A percentile compares a stretch with the other conserved stretches of the same genome.
Conservation (phyloP, 2,329 filamentous ascomycete genomes). For the Pestalotiopsis sp. region DNA sequence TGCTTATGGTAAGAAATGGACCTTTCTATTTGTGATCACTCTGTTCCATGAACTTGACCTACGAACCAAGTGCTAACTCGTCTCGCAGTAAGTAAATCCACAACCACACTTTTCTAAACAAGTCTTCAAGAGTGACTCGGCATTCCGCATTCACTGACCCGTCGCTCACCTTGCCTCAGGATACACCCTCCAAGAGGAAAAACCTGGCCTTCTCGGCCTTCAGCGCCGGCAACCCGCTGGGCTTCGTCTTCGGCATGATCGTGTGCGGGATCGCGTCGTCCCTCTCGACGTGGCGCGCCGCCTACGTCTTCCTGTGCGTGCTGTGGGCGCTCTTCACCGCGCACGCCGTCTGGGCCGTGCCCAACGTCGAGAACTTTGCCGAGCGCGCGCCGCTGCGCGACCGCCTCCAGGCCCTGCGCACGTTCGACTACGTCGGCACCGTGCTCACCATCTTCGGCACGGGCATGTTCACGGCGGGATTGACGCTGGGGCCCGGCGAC, state of each 20-base stretch:
- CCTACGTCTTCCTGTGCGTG: conserved; percentile 64
- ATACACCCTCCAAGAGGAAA: conserved; percentile 31
- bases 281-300: conserved; percentile 65
- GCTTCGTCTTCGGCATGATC: conserved; percentile 50
- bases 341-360: conserved; percentile 64
- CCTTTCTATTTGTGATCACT: neutral
- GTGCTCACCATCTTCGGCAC: conserved; percentile 65
- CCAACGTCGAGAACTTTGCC: conserved; percentile 50
- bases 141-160: no score
- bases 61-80: neutral
- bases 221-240: conserved; percentile 38
- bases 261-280: conserved; percentile 64
- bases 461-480: conserved; percentile 64
- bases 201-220: conserved; percentile 36
- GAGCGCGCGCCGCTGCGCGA: conserved; percentile 39
- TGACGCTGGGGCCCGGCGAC: conserved; percentile 59
- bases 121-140: no score
- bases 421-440: conserved; percentile 65
- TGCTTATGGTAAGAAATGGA: conserved; percentile 46
- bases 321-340: conserved; percentile 64
- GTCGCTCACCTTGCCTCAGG: neutral
- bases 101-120: no score
- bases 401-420: conserved; percentile 45
- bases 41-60: neutral
- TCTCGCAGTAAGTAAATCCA: neutral